phyloP scores from a whole-genome alignment of 805 yeast species.

The Barnettozyma populi region DNA sequence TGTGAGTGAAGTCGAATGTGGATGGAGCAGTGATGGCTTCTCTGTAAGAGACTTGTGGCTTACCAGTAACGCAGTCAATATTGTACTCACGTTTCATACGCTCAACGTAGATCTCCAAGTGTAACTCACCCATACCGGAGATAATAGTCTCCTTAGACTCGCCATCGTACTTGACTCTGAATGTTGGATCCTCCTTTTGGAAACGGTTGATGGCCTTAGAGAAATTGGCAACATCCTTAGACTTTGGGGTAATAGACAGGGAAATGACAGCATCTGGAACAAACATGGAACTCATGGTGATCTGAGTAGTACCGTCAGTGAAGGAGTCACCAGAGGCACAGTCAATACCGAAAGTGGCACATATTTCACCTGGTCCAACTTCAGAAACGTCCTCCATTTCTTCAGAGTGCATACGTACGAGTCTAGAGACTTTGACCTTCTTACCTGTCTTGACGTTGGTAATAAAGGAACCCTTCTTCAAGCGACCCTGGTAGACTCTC shows the following conservation, averaged over 20 bases:
- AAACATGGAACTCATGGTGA: constrained; percentile 95
- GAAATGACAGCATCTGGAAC: constrained; percentile 99
- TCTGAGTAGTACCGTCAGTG: constrained; percentile 72
- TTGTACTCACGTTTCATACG: constrained; percentile 97
- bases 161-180: constrained; percentile 82
- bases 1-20: constrained; percentile 88
- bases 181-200: constrained; percentile 99
- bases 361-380: constrained; percentile 96
- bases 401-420: constrained; percentile 97
- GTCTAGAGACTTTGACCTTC: constrained; percentile 85
- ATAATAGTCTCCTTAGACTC: constrained; percentile 93
- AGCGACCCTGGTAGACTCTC: constrained; percentile 93
- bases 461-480: constrained; percentile 86
- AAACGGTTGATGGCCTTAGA: constrained; percentile 96
- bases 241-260: constrained; percentile 79
- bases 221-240: constrained; percentile 82
- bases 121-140: constrained; percentile 98
- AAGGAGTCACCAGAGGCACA: constrained; percentile 99
- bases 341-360: constrained; percentile 98
- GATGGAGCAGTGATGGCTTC: constrained; percentile 77
- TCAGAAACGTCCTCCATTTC: constrained; percentile 98
- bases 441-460: constrained; percentile 89
- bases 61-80: constrained; percentile 92
- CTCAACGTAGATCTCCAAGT: constrained; percentile 95
- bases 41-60: constrained; percentile 97